Evolutionary conservation across 2,329 filamentous ascomycete species (phyloP).

Genomic region (Kalmusia sp.): DNA sequence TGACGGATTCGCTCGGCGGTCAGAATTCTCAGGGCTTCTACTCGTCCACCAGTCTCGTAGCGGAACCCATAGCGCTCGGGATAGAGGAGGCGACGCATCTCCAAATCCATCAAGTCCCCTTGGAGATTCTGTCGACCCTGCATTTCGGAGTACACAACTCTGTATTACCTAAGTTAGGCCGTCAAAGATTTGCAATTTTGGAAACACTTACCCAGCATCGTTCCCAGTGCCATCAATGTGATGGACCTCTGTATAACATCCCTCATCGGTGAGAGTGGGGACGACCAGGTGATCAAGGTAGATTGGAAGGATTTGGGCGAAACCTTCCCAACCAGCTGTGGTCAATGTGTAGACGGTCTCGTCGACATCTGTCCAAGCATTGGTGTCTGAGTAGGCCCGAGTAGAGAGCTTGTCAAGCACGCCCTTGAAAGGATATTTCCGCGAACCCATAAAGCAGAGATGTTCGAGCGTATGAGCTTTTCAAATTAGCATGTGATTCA

Average conservation of each 20-base stretch:
- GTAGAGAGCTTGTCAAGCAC: constrained; percentile 93
- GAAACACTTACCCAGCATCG: constrained; percentile 73
- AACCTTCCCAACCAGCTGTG: constrained; percentile 96
- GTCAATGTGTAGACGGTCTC: constrained; percentile 96
- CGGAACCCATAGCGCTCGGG: constrained; percentile 90
- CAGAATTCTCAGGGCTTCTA: constrained; percentile 84
- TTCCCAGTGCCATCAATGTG: constrained; percentile 93
- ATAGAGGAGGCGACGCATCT: constrained; percentile 80
- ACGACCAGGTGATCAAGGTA: constrained; percentile 94
- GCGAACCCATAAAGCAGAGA: constrained; percentile 74
- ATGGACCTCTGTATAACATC: constrained; percentile 94
- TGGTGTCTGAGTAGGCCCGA: constrained; percentile 90
- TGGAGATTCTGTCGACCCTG: constrained; percentile 89
- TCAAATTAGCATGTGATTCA: constrained; percentile 2
- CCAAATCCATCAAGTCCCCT: constrained; percentile 85
- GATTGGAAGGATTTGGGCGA: constrained; percentile 89
- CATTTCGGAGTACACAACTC: constrained; percentile 99
- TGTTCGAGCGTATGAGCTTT: constrained; percentile 60
- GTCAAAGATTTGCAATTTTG: not conserved
- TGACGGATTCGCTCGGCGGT: constrained; percentile 90
- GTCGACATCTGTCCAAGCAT: constrained; percentile 96
- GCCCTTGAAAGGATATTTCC: constrained; percentile 92
- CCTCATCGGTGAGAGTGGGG: constrained; percentile 90
- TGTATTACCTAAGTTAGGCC: constrained; percentile 23
- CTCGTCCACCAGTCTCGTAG: constrained; percentile 98